phyloP scores from a whole-genome alignment of 345 rosid species.

The Raphanus raphanistrum region DNA sequence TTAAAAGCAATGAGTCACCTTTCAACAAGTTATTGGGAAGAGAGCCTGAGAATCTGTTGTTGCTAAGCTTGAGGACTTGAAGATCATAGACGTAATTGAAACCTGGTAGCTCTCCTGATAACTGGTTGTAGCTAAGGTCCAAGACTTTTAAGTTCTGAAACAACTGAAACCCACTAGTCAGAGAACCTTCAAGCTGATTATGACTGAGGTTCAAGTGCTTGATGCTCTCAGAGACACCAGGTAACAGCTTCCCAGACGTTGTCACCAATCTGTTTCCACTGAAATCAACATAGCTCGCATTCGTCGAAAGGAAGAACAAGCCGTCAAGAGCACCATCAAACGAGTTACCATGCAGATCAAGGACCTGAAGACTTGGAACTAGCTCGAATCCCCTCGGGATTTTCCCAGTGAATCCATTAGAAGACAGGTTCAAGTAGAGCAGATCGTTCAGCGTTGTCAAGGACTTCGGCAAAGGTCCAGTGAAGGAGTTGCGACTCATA shows the following conservation, averaged over 20 bases:
- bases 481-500: slow-evolving; percentile 78
- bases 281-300: slow-evolving; percentile 77
- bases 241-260: slow-evolving; percentile 63
- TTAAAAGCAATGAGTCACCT: slow-evolving; percentile 84
- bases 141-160: slow-evolving; percentile 73
- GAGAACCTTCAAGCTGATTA: slow-evolving; percentile 82
- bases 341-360: slow-evolving; percentile 81
- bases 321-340: slow-evolving; percentile 74
- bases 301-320: slow-evolving; percentile 76
- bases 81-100: slow-evolving; percentile 88
- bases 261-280: slow-evolving; percentile 68
- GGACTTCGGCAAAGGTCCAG: slow-evolving; percentile 66
- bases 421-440: slow-evolving; percentile 67
- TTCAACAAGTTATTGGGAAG: slow-evolving; percentile 81
- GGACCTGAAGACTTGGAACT: slow-evolving; percentile 62
- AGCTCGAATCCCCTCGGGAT: slow-evolving; percentile 81
- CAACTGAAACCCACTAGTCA: slow-evolving; percentile 64
- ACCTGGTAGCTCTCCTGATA: slow-evolving; percentile 92
- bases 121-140: slow-evolving; percentile 90
- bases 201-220: slow-evolving; percentile 75
- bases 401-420: slow-evolving; percentile 58
- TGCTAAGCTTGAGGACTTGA: slow-evolving; percentile 85
- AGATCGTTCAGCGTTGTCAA: slow-evolving; percentile 62
- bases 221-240: slow-evolving; percentile 78
- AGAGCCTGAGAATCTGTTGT: slow-evolving; percentile 78